Conservation (phyloP, 306 rosid species). For the Cicer bijugum region DNA sequence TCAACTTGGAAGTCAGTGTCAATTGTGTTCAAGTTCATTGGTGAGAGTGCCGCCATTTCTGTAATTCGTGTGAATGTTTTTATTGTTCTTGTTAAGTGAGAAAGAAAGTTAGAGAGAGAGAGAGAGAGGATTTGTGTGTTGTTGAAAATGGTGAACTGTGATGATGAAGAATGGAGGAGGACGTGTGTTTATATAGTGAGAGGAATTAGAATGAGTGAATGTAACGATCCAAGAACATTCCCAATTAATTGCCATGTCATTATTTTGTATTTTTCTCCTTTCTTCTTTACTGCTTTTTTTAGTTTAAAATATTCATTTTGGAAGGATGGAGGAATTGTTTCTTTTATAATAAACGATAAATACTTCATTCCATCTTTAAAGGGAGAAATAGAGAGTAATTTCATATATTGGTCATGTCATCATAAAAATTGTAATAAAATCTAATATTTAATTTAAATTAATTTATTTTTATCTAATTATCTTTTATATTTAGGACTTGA, state of each 20-base stretch:
- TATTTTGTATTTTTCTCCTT: not conserved
- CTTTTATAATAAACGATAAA: too few relatives aligned
- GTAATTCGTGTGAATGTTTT: slow-evolving; percentile 2
- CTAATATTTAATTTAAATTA: too few relatives aligned
- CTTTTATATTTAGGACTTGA: too few relatives aligned
- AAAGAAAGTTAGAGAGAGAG: slow-evolving; percentile 30
- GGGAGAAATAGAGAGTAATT: too few relatives aligned
- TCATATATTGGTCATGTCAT: too few relatives aligned
- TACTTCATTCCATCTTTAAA: too few relatives aligned
- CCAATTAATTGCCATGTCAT: slow-evolving; percentile 35
- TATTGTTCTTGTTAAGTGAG: not conserved
- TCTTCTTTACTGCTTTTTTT: too few relatives aligned
- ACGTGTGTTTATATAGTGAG: slow-evolving; percentile 43
- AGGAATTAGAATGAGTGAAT: slow-evolving; percentile 27
- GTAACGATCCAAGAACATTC: slow-evolving; percentile 53
- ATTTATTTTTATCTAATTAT: too few relatives aligned
- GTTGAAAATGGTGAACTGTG: slow-evolving; percentile 40
- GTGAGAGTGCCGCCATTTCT: slow-evolving; percentile 77
- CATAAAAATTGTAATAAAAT: too few relatives aligned
- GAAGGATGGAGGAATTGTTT: slow-evolving; percentile 40
- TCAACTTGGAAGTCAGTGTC: slow-evolving; percentile 60
- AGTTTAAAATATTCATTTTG: not conserved
- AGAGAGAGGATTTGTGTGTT: slow-evolving; percentile 1
- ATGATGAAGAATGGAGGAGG: slow-evolving; percentile 47
- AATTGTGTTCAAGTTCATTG: slow-evolving; percentile 42